Evolutionary conservation across 352 stramenopile species (phyloP).

Genomic region (Globisporangium takayamanum): DNA sequence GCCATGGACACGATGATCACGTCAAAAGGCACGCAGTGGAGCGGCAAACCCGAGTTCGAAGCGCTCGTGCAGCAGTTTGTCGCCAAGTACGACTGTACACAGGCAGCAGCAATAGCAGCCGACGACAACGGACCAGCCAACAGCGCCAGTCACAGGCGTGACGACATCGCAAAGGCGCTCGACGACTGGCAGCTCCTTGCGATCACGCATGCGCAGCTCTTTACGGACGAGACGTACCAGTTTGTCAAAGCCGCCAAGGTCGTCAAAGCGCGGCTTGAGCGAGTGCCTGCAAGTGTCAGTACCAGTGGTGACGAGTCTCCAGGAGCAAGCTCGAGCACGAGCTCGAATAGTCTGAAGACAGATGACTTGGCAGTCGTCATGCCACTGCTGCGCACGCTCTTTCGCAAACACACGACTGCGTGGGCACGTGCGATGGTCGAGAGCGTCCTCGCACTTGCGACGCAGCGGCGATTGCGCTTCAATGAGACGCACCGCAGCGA

Average conservation of each 20-base stretch:
- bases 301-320: constrained; percentile 5
- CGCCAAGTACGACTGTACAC: constrained; percentile 25
- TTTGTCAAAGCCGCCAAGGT: constrained; percentile 66
- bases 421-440: constrained; percentile 68
- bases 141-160: not conserved
- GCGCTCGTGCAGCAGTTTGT: constrained; percentile 37
- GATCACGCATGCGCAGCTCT: constrained; percentile 58
- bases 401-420: constrained; percentile 31
- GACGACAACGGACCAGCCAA: constrained; percentile 1
- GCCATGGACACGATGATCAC: constrained; percentile 38
- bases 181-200: constrained; percentile 49
- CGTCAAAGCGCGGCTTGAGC: constrained; percentile 47
- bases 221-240: constrained; percentile 78
- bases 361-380: constrained; percentile 26
- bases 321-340: constrained; percentile 2
- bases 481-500: constrained; percentile 31
- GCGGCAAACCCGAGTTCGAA: constrained; percentile 48
- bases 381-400: constrained; percentile 57
- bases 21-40: constrained; percentile 32
- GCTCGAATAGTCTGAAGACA: constrained; percentile 4
- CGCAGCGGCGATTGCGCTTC: constrained; percentile 51
- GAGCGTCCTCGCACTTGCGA: constrained; percentile 40
- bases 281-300: constrained; percentile 5
- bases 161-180: constrained; percentile 9
- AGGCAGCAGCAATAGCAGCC: constrained; percentile 4